Evolutionary conservation across 1,284 basidiomycete species (phyloP).

Genomic region (Naganishia cerealis): DNA sequence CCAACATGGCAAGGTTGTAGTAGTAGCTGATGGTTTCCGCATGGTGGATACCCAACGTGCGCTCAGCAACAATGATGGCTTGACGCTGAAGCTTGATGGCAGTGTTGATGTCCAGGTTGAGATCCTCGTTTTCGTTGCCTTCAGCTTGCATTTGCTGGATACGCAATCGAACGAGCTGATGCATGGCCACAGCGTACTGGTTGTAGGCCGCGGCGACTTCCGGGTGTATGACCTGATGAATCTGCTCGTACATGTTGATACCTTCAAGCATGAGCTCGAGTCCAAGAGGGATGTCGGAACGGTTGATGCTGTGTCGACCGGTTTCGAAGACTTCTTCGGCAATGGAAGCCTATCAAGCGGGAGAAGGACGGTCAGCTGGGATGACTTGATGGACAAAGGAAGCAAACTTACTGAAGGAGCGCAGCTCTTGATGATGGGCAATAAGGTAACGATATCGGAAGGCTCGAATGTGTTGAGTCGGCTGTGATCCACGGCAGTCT

Average conservation of each 20-base stretch:
- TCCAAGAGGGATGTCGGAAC: conserved; percentile 57
- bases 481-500: conserved; percentile 33
- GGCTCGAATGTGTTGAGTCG: conserved; percentile 56
- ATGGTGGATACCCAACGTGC: conserved; percentile 60
- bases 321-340: conserved; percentile 61
- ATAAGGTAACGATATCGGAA: conserved; percentile 58
- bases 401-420: conserved; percentile 53
- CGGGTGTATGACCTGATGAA: conserved; percentile 61
- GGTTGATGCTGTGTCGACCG: conserved; percentile 58
- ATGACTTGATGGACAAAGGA: background rate
- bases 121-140: conserved; percentile 41
- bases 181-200: conserved; percentile 57
- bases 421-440: conserved; percentile 59
- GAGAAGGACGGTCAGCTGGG: conserved; percentile 21
- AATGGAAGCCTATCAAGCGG: conserved; percentile 50
- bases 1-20: conserved; percentile 61
- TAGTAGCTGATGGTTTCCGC: conserved; percentile 60
- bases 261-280: conserved; percentile 60
- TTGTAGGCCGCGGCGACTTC: conserved; percentile 60
- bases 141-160: conserved; percentile 50
- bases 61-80: conserved; percentile 60
- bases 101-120: conserved; percentile 53
- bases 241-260: conserved; percentile 60
- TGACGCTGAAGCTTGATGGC: conserved; percentile 59
- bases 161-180: conserved; percentile 54